Conservation (phyloP, 768 basidiomycete species). For the Auriscalpium orientale region DNA sequence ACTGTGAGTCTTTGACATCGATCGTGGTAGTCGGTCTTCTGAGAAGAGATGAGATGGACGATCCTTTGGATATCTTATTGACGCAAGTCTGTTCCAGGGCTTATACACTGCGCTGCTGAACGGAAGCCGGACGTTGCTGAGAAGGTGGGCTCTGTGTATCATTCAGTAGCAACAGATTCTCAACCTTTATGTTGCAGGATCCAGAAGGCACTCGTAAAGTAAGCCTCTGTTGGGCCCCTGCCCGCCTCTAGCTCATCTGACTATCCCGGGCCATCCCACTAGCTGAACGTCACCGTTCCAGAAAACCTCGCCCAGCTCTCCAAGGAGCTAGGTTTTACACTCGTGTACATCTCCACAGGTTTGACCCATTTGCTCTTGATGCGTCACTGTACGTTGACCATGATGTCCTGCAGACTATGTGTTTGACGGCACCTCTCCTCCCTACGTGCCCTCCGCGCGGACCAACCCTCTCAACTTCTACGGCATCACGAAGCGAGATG, state of each 20-base stretch:
- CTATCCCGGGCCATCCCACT: too few species aligned
- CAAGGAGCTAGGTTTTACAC: conserved; percentile 48
- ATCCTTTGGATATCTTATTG: not conserved
- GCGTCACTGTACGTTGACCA: too few species aligned
- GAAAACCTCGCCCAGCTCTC: conserved; percentile 63
- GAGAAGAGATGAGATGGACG: not conserved
- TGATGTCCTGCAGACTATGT: conserved; percentile 67
- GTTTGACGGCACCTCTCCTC: conserved; percentile 89
- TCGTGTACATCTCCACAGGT: conserved; percentile 94
- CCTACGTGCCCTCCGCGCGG: conserved; percentile 66
- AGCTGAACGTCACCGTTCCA: conserved; percentile 81
- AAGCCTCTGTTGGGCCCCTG: conserved; percentile 7
- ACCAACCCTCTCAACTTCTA: conserved; percentile 88
- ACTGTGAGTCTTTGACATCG: conserved; percentile 44
- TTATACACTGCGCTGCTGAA: conserved; percentile 95
- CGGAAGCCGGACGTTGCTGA: conserved; percentile 89
- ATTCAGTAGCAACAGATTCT: not conserved
- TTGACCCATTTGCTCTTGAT: not conserved
- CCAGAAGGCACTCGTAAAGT: conserved; percentile 63
- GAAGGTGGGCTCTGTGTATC: conserved; percentile 42
- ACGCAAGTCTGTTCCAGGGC: conserved; percentile 39
- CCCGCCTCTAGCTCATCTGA: not conserved
- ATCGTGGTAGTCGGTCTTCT: not conserved
- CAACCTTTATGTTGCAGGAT: conserved; percentile 34
- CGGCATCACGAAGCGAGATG: conserved; percentile 79